These are phyloP conservation scores for Polyplosphaeria fusca DNA, from an alignment of 495 filamentous ascomycete species.

Conservation along the genomic window DNA sequence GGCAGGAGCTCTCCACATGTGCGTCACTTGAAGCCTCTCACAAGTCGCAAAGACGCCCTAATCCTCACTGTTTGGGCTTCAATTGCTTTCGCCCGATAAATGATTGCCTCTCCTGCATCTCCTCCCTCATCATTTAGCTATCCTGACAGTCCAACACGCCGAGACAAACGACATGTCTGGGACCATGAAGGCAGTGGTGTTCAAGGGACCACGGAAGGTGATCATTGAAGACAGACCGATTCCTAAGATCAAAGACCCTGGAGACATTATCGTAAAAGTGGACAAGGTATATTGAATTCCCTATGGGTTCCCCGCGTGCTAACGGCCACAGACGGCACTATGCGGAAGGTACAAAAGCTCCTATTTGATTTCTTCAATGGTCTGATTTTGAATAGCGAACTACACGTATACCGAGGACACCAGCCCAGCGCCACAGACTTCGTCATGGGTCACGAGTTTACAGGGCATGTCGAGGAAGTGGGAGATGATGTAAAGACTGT, in stretches of 20 bases:
- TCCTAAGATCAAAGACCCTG: conserved; percentile 63
- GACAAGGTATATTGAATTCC: conserved; percentile 45
- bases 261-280: conserved; percentile 83
- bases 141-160: conserved; percentile 42
- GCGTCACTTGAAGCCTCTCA: neutral
- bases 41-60: too few species aligned
- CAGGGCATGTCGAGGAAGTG: conserved; percentile 66
- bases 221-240: conserved; percentile 63
- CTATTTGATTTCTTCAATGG: too few species aligned
- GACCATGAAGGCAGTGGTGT: conserved; percentile 68
- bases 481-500: conserved; percentile 68
- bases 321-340: conserved; percentile 40
- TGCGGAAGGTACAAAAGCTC: conserved; percentile 85
- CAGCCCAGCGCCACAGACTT: conserved; percentile 62
- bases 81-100: too few species aligned
- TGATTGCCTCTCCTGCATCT: too few species aligned
- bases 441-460: conserved; percentile 82
- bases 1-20: neutral
- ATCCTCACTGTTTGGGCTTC: too few species aligned
- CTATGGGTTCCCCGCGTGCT: neutral
- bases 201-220: conserved; percentile 61
- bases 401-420: conserved; percentile 86
- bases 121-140: too few species aligned
- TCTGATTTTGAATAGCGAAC: conserved; percentile 56
- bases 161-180: conserved; percentile 41